Evolutionary conservation across 2,329 filamentous ascomycete genomes (phyloP).

Genomic region (Pyrenochaeta sp.): DNA sequence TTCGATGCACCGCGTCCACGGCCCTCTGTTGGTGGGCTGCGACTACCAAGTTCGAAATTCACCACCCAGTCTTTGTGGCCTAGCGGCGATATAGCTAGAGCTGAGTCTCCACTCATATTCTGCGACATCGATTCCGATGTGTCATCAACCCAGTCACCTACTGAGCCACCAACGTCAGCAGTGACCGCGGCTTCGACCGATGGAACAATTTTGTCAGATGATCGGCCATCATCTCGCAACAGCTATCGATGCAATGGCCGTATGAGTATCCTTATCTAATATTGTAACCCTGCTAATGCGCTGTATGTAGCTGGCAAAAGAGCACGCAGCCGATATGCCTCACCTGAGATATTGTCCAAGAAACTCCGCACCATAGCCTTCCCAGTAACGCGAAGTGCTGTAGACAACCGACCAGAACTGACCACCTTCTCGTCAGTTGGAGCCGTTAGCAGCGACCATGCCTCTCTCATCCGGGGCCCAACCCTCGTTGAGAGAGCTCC

Average conservation of each 20-base stretch:
- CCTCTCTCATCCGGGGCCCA: slow-evolving; percentile 4
- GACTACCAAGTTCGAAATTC: slow-evolving; percentile 7
- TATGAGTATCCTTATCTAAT: background rate
- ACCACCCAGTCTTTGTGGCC: background rate
- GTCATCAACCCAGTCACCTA: slow-evolving; percentile 23
- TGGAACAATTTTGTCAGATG: slow-evolving; percentile 5
- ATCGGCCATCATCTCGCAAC: background rate
- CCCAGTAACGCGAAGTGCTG: slow-evolving; percentile 1
- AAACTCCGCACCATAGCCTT: slow-evolving; percentile 17
- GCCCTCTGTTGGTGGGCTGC: slow-evolving; percentile 8
- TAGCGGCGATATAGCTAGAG: background rate
- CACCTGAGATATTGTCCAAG: slow-evolving; percentile 12
- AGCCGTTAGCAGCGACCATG: slow-evolving; percentile 14
- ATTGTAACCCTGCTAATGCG: background rate
- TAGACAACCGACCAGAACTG: background rate
- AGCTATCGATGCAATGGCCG: slow-evolving; percentile 3
- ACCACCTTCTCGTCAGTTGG: background rate
- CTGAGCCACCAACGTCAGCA: slow-evolving; percentile 26
- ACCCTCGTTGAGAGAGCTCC: slow-evolving; percentile 16
- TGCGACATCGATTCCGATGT: slow-evolving; percentile 23
- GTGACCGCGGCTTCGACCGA: slow-evolving; percentile 12
- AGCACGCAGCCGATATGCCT: slow-evolving; percentile 5
- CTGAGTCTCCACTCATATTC: slow-evolving; percentile 25
- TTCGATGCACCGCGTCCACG: background rate
- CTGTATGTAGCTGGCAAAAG: slow-evolving; percentile 19